Percentiles rank a stretch among this genome's conserved stretches.
Evolutionary conservation across 208 protist genomes (phyloP).

Genomic region (Trypanosoma platydactyli): DNA sequence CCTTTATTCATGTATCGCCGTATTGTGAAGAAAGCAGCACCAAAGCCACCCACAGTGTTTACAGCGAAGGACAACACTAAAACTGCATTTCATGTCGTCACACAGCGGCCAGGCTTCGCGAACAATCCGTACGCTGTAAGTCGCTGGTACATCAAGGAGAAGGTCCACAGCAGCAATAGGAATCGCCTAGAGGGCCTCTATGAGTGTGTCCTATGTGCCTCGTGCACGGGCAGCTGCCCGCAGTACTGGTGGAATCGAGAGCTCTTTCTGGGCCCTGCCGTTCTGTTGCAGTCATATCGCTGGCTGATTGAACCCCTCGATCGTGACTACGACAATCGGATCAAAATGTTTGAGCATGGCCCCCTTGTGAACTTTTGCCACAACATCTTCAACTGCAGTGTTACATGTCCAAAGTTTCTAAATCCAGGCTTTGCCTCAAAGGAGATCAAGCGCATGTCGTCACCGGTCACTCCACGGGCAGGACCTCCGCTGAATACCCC

Average conservation of each 20-base stretch:
- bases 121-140: conserved; percentile 62
- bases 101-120: conserved; percentile 39
- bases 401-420: conserved; percentile 91
- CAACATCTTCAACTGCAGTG: conserved; percentile 92
- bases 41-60: conserved; percentile 61
- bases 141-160: conserved; percentile 90
- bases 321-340: conserved; percentile 78
- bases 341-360: conserved; percentile 87
- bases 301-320: conserved; percentile 91
- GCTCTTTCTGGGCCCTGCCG: conserved; percentile 86
- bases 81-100: conserved; percentile 78
- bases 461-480: conserved; percentile 53
- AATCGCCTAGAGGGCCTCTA: conserved; percentile 86
- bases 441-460: conserved; percentile 86
- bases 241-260: conserved; percentile 93
- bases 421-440: conserved; percentile 86
- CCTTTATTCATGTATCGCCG: conserved; percentile 80
- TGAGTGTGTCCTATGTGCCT: conserved; percentile 90
- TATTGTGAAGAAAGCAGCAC: conserved; percentile 73
- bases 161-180: conserved; percentile 82
- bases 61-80: conserved; percentile 89
- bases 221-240: conserved; percentile 85
- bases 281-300: conserved; percentile 88
- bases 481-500: conserved; percentile 40
- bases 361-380: conserved; percentile 89